Base-by-base conservation (phyloP, 1,284 basidiomycete species). In the Ceratobasidium sp. region DNA sequence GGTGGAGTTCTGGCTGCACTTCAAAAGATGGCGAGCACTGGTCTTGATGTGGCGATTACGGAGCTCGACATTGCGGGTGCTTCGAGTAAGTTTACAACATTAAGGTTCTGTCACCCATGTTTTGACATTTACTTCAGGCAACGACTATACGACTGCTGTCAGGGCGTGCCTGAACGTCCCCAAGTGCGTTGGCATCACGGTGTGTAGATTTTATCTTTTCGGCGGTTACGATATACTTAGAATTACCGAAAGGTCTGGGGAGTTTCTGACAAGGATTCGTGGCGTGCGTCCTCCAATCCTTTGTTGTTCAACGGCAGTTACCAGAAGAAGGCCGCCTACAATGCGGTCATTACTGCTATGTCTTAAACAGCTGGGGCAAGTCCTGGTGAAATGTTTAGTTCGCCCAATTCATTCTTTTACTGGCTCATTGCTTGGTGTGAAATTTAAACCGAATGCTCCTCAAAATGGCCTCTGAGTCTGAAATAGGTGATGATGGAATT, bases 131-230 rank as follows among this genome's bases (percentile, higher is more conserved):
- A 34, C 62, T 20, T 70, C 57, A 56, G 56, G 38, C 53, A 79
- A 76, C 52, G 83, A 85, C 76, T 85, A 84, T 74, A 75, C 75
- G 32, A 77, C 79, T 7, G 83, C 83, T 52, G 79, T 80, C 22
- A 81, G 81, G 52, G 83, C 83, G 5, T 85, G 83, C 74, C 73
- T 84, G 60, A 77, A 77, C 52, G 78, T 79, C 2, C 75, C 82
- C 7, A 73, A 76, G 29, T 85, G 84, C 72, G 78, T 84, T 27
- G 78, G 80, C 27, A 82, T 84, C 73, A 84, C 84, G 20, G 69
- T 72, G 32, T 43, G 42, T 22, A 38, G 29, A 31, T 53, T 32
- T 3, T 20, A 25, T 8, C 25, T 31, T 12, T 42, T 79, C 10
- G 45, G 10, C 6, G 13, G 22, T 12, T 15, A 6, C 22, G 10